Percentiles rank a stretch among this genome's conserved stretches.
These are phyloP conservation scores for Camelina neglecta DNA, from an alignment of 345 rosid species.

Conservation along the genomic window DNA sequence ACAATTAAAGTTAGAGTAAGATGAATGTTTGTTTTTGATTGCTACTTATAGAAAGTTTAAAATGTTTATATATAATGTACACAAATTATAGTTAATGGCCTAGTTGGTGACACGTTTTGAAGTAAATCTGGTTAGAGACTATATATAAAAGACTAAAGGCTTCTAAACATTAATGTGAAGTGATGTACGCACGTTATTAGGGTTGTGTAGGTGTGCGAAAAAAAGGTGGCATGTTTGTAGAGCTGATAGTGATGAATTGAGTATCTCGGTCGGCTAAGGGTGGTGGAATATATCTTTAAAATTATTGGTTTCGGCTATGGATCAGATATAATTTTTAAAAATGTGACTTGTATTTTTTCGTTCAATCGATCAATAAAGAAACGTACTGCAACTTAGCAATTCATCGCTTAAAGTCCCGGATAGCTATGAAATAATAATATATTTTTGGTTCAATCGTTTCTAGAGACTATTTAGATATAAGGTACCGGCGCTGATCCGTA, in stretches of 20 bases:
- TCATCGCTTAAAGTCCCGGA: not conserved
- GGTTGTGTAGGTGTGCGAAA: slow-evolving; percentile 21
- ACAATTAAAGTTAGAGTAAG: not conserved
- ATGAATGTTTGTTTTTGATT: slow-evolving; percentile 7
- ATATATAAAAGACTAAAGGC: not conserved
- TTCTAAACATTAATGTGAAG: slow-evolving; percentile 24
- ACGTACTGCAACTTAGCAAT: not conserved
- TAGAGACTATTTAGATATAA: not conserved
- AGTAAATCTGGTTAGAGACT: slow-evolving; percentile 16
- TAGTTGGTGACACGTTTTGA: slow-evolving; percentile 44
- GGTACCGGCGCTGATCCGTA: not conserved
- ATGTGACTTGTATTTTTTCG: not conserved
- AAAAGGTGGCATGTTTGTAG: slow-evolving; percentile 12
- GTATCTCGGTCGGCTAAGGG: slow-evolving; percentile 33
- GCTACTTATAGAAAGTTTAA: slow-evolving; percentile 20
- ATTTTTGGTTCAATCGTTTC: not conserved
- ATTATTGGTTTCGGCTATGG: slow-evolving; percentile 34
- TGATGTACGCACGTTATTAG: slow-evolving; percentile 42
- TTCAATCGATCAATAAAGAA: not conserved
- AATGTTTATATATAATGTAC: not conserved
- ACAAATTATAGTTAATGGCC: slow-evolving; percentile 13
- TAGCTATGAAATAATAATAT: not conserved
- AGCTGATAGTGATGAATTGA: slow-evolving; percentile 29
- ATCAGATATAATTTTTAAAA: not conserved
- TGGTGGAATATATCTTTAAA: slow-evolving; percentile 32